Evolutionary conservation across 257 asterid genomes (phyloP), one percentile per base, ranked within the genome.

Genomic region (Solanum piurae): DNA sequence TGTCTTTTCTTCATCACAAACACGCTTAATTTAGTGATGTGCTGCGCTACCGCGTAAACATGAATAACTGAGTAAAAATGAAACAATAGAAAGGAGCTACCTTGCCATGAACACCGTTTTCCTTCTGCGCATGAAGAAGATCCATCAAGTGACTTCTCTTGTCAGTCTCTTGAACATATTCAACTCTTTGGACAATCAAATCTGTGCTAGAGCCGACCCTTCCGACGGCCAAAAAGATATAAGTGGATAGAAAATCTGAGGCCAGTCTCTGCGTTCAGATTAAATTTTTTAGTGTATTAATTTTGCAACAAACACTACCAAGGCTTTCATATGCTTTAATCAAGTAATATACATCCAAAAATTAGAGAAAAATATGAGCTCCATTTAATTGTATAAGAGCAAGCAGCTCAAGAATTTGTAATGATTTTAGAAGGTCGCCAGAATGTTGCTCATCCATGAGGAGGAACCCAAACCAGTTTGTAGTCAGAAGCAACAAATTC

Each of bases 151-250:
- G 99, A 91, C 99, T 96, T 92, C 99, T 92, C 91, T 96, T 96
- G 92, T 96, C 99, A 86, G 95, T 91, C 92, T 96, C 99, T 77
- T 90, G 98, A 89, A 96, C 99, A 90, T 91, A 96, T 89, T 96
- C 99, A 91, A 96, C 98, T 92, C 98, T 92, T 89, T 96, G 99
- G 86, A 92, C 98, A 86, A 96, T 96, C 93, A 96, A 92, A 91
- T 96, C 99, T 37, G 99, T 96, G 87, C 99, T 96, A 87, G 99
- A 96, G 84, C 99, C 99, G 91, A 96, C 99, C 93, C 99, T 94
- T 60, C 99, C 99, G 85, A 96, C 99, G 52, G 99, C 98, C 93
- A 96, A 89, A 93, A 96, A 95, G 86, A 96, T 88, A 55, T 96
- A 96, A 89, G 74, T 82, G 25, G 98, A 89, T 33, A 96, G 93